Percentiles rank a stretch among this genome's conserved stretches.
Conservation (phyloP, 2,329 filamentous ascomycete genomes). For the Magnaporthiopsis incrustans region DNA sequence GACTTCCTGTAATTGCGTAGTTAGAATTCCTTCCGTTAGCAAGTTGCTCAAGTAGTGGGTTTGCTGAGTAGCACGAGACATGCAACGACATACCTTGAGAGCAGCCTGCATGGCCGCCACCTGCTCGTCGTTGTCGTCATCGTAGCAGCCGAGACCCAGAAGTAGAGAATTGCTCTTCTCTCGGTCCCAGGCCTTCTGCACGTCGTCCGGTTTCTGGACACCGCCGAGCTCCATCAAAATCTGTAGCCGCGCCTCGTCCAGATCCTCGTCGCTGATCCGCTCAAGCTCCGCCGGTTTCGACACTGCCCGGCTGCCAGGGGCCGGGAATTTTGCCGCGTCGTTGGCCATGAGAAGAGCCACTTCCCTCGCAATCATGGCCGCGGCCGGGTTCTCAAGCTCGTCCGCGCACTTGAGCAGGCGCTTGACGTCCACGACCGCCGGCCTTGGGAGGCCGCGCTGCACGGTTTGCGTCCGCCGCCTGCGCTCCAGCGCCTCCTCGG, state of each 20-base stretch:
- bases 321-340: conserved; percentile 67
- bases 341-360: conserved; percentile 72
- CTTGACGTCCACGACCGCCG: conserved; percentile 62
- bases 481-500: conserved; percentile 62
- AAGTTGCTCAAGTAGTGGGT: neutral
- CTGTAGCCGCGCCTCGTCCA: conserved; percentile 69
- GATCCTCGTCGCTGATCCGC: conserved; percentile 58
- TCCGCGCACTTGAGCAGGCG: conserved; percentile 57
- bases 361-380: conserved; percentile 66
- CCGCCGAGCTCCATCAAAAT: conserved; percentile 62
- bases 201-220: conserved; percentile 38
- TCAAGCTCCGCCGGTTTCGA: conserved; percentile 51
- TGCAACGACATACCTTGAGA: conserved; percentile 56
- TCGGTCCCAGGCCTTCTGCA: conserved; percentile 46
- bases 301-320: conserved; percentile 55
- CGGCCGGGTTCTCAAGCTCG: conserved; percentile 52
- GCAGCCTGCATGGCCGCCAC: conserved; percentile 55
- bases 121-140: conserved; percentile 58
- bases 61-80: neutral
- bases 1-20: conserved; percentile 41
- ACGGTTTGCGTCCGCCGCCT: conserved; percentile 85
- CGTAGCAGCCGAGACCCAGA: conserved; percentile 74
- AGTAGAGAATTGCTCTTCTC: conserved; percentile 51
- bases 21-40: conserved; percentile 2
- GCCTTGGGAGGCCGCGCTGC: conserved; percentile 74